A percentile compares a stretch with the other conserved stretches of the same genome.
Conservation (phyloP, 2,329 filamentous ascomycete species). For the Byssothecium circinans region DNA sequence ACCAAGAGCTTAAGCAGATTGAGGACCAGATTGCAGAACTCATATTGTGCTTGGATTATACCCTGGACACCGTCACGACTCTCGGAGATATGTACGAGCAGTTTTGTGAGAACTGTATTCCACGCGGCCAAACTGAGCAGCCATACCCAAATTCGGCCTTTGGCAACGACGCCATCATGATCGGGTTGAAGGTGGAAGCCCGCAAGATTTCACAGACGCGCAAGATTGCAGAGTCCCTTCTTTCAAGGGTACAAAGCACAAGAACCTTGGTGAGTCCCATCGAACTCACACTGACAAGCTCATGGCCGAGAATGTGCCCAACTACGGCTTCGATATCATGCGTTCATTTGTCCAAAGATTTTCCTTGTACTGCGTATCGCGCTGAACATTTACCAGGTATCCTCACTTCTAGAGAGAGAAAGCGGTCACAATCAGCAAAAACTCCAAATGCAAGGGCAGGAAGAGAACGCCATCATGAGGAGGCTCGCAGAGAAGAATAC, state of each 20-base stretch:
- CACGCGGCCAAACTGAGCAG: neutral
- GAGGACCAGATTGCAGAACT: conserved; percentile 22
- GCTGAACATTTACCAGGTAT: conserved; percentile 12
- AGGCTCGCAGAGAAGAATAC: conserved; percentile 24
- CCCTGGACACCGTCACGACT: conserved; percentile 18
- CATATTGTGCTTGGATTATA: conserved; percentile 23
- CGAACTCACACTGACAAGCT: too few relatives aligned
- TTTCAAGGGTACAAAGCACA: conserved; percentile 17
- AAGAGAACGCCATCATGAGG: conserved; percentile 23
- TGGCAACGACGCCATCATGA: conserved; percentile 8
- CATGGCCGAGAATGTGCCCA: too few relatives aligned
- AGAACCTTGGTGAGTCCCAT: conserved; percentile 11
- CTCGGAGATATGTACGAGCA: conserved; percentile 19
- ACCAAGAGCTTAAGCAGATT: conserved; percentile 22
- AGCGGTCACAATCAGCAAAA: conserved; percentile 19
- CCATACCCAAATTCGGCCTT: neutral
- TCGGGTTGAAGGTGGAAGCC: conserved; percentile 11
- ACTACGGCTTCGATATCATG: too few relatives aligned
- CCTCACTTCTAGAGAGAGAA: conserved; percentile 20
- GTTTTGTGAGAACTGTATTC: conserved; percentile 2
- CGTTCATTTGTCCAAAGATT: too few relatives aligned
- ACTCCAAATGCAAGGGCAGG: conserved; percentile 19
- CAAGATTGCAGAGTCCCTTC: conserved; percentile 15
- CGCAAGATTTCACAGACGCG: conserved; percentile 14
- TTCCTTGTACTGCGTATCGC: neutral